These are phyloP conservation scores for Calonectria fujianensis DNA, from an alignment of 2,329 filamentous ascomycete genomes.

Conservation along the genomic window DNA sequence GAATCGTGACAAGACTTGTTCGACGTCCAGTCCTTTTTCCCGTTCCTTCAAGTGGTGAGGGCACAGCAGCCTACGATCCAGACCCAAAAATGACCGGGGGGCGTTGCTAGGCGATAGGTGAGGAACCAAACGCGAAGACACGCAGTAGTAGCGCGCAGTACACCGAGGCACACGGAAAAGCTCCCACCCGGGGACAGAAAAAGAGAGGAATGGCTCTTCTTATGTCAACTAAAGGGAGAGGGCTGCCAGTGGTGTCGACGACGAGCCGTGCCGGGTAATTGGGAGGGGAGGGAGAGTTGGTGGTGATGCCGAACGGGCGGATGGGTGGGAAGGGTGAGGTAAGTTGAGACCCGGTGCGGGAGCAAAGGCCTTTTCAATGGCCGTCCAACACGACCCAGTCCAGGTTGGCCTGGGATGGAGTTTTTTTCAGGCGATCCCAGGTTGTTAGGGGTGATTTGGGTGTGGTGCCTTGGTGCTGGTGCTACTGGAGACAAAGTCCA, in stretches of 20 bases:
- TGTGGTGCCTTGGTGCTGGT: slow-evolving; percentile 48
- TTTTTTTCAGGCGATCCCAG: slow-evolving; percentile 56
- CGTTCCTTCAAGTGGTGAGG: slow-evolving; percentile 37
- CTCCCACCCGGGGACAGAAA: slow-evolving; percentile 36
- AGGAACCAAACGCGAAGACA: slow-evolving; percentile 44
- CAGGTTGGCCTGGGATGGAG: slow-evolving; percentile 53
- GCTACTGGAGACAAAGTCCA: slow-evolving; percentile 35
- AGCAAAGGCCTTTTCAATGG: slow-evolving; percentile 65
- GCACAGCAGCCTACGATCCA: slow-evolving; percentile 37
- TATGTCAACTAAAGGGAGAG: slow-evolving; percentile 37
- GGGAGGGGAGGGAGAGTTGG: slow-evolving; percentile 28
- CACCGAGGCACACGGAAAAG: slow-evolving; percentile 32
- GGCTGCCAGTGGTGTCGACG: slow-evolving; percentile 31
- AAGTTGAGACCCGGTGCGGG: slow-evolving; percentile 58
- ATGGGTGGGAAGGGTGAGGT: slow-evolving; percentile 57
- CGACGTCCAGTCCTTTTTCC: slow-evolving; percentile 46
- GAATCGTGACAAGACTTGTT: slow-evolving; percentile 48
- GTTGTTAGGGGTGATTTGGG: slow-evolving; percentile 61
- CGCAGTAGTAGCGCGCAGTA: slow-evolving; percentile 34
- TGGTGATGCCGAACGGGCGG: slow-evolving; percentile 51
- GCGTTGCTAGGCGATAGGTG: slow-evolving; percentile 55
- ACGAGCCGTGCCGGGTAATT: slow-evolving; percentile 40
- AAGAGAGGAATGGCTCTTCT: slow-evolving; percentile 46
- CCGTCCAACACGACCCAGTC: slow-evolving; percentile 52
- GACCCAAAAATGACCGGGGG: slow-evolving; percentile 50